A percentile compares a stretch with the other conserved stretches of the same genome.
Evolutionary conservation across 352 stramenopile species (phyloP).

Genomic region (Stephanocyclus meneghinianus): DNA sequence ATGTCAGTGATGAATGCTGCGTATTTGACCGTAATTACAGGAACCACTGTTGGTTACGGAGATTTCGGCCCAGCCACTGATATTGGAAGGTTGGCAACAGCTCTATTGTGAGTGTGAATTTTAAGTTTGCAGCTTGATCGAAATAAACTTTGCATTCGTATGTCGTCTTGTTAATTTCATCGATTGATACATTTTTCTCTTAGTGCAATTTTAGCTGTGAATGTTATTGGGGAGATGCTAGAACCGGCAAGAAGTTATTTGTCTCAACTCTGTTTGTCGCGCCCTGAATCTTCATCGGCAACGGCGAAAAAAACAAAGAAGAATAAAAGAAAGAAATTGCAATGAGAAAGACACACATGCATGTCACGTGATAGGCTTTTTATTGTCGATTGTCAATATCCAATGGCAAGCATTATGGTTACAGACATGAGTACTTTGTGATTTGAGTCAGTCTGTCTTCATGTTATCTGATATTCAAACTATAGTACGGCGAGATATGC

Average conservation of each 20-base stretch:
- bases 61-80: constrained; percentile 46
- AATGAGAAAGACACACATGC: not conserved
- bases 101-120: constrained; percentile 28
- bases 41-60: constrained; percentile 51
- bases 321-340: constrained; percentile 8
- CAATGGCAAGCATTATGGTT: too few relatives aligned
- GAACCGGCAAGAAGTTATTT: constrained; percentile 35
- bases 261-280: constrained; percentile 27
- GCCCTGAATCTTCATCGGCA: not conserved
- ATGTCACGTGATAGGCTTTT: too few relatives aligned
- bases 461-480: too few relatives aligned
- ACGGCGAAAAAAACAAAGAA: not conserved
- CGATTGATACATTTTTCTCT: not conserved
- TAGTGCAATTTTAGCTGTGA: constrained; percentile 49
- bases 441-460: too few relatives aligned
- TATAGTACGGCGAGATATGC: not conserved
- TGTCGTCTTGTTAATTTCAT: not conserved
- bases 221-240: constrained; percentile 47
- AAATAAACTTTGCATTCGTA: not conserved
- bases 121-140: too few relatives aligned
- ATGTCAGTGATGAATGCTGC: constrained; percentile 43
- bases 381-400: too few relatives aligned
- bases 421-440: too few relatives aligned
- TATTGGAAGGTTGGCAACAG: constrained; percentile 41
- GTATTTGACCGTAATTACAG: constrained; percentile 52